Conservation (phyloP, 1,284 basidiomycete species). For the Cryptococcus sp. region DNA sequence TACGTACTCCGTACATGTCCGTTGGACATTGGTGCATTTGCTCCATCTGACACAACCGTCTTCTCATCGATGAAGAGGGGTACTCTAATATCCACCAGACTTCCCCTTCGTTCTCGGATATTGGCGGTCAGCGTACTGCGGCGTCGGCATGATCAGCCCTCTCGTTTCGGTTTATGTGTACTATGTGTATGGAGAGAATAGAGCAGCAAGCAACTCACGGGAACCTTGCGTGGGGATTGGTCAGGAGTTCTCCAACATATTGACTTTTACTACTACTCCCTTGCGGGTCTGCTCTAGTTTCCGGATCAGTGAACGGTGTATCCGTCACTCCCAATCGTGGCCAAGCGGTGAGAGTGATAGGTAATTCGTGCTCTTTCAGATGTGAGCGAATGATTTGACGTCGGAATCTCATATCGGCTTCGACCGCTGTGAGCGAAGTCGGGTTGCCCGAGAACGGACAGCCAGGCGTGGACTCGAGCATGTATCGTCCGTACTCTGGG, state of each 20-base stretch:
- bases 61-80: slow-evolving; percentile 87
- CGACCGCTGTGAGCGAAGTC: slow-evolving; percentile 82
- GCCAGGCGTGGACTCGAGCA: slow-evolving; percentile 98
- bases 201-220: slow-evolving; percentile 65
- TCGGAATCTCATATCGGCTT: slow-evolving; percentile 90
- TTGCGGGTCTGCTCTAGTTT: slow-evolving; percentile 72
- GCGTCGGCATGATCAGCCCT: not conserved
- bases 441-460: slow-evolving; percentile 87
- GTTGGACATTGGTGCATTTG: slow-evolving; percentile 24
- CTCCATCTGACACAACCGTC: slow-evolving; percentile 56
- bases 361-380: slow-evolving; percentile 81
- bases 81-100: slow-evolving; percentile 94
- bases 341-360: slow-evolving; percentile 93
- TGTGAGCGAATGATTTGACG: slow-evolving; percentile 81
- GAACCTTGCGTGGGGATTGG: slow-evolving; percentile 95
- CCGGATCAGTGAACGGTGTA: slow-evolving; percentile 83
- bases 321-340: slow-evolving; percentile 86
- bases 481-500: slow-evolving; percentile 97
- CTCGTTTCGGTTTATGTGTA: too few species aligned
- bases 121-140: slow-evolving; percentile 90
- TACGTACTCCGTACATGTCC: slow-evolving; percentile 14
- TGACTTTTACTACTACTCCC: slow-evolving; percentile 75
- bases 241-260: slow-evolving; percentile 94
- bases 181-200: not conserved
- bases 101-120: slow-evolving; percentile 83